Evolutionary conservation across 768 basidiomycete species (phyloP).

Genomic region (Boletales sp.): DNA sequence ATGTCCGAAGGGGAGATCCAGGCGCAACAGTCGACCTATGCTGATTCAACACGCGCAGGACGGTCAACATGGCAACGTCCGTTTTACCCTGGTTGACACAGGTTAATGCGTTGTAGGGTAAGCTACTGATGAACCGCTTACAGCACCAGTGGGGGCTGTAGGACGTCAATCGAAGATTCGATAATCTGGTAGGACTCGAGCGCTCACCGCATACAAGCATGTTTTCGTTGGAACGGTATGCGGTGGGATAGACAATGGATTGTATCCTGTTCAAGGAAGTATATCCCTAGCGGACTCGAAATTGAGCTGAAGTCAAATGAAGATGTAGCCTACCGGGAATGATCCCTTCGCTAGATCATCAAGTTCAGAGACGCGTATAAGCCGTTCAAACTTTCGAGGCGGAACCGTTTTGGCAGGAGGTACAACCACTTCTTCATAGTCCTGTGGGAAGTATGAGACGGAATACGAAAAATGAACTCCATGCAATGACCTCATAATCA

Average conservation of each 20-base stretch:
- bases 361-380: conserved; percentile 68
- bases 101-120: conserved; percentile 3
- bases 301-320: not conserved
- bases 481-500: conserved; percentile 54
- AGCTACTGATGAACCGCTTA: conserved; percentile 38
- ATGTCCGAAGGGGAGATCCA: conserved; percentile 35
- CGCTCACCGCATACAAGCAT: conserved; percentile 60
- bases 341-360: conserved; percentile 76
- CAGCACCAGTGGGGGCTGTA: conserved; percentile 95
- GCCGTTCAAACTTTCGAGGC: conserved; percentile 63
- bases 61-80: conserved; percentile 92
- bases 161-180: not conserved
- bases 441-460: conserved; percentile 40
- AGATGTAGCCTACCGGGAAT: conserved; percentile 62
- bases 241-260: conserved; percentile 90
- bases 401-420: conserved; percentile 83
- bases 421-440: conserved; percentile 85
- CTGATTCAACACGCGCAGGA: conserved; percentile 84
- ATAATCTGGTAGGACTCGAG: not conserved
- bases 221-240: conserved; percentile 95
- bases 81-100: conserved; percentile 81
- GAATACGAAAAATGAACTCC: not conserved
- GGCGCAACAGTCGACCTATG: conserved; percentile 40
- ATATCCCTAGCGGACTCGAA: conserved; percentile 60
- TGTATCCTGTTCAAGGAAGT: conserved; percentile 87